Evolutionary conservation across 768 basidiomycete genomes (phyloP), one percentile per base, ranked within the genome.

Genomic region (Tricholoma furcatifolium): DNA sequence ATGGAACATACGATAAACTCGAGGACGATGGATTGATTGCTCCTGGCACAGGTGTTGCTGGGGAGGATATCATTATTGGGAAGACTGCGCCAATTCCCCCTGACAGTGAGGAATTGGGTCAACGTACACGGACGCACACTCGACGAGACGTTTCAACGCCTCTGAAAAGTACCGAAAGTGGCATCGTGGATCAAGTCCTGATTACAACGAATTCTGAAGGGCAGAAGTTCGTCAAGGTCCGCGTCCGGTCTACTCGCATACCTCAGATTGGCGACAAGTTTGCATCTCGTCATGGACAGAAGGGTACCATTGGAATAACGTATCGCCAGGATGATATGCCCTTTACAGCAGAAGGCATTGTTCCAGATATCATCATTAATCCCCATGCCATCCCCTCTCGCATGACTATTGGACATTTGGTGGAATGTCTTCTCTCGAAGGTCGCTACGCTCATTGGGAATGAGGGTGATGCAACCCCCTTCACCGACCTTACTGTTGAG

Each of bases 261-360:
- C 97, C 97, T 27, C 96, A 99, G 69, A 97, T 89, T 50, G 97
- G 97, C 36, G 97, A 99, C 79, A 99, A 99, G 73, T 99, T 99
- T 60, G 97, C 97, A 2, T 99, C 97, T 43, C 91, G 97, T 65
- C 97, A 99, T 65, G 97, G 97, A 63, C 97, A 99, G 74, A 99
- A 99, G 77, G 97, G 97, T 71, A 99, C 97, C 9, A 96, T 98
- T 57, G 97, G 97, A 72, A 97, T 99, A 71, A 98, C 96, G 0
- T 99, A 99, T 67, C 92, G 97, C 47, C 97, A 98, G 69, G 97
- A 99, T 70, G 97, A 99, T 67, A 98, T 99, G 97, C 97, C 97
- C 27, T 99, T 98, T 76, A 96, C 94, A 2, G 85, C 87, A 2
- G 94, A 98, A 66, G 97, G 97, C 53, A 93, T 98, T 62, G 91